phyloP scores from a whole-genome alignment of 1,284 basidiomycete species.

The Phellopilus nigrolimitatus region DNA sequence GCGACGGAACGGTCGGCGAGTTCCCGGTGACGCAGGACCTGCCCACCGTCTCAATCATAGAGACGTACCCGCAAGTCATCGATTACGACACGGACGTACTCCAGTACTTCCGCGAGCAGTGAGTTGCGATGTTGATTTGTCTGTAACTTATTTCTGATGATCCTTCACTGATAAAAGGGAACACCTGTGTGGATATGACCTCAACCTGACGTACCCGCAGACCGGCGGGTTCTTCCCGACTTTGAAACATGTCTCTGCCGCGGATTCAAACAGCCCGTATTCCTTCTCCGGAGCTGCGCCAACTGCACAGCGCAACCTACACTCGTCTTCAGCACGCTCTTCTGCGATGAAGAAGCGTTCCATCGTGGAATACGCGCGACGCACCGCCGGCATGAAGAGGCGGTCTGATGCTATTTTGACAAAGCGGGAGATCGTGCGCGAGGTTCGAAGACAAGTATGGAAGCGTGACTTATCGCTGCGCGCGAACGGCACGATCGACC shows the following conservation, averaged over 20 bases:
- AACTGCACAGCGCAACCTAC: neutral
- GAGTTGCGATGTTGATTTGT: neutral
- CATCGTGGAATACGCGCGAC: neutral
- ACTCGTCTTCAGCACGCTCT: neutral
- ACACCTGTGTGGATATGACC: slow-evolving; percentile 20
- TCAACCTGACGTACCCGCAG: slow-evolving; percentile 23
- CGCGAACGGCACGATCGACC: slow-evolving; percentile 30
- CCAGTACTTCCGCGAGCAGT: slow-evolving; percentile 23
- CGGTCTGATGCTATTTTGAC: neutral
- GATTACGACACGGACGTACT: slow-evolving; percentile 20
- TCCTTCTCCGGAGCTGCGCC: neutral
- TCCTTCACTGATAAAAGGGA: slow-evolving; percentile 10
- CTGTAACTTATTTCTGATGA: neutral
- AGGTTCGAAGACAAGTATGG: slow-evolving; percentile 6
- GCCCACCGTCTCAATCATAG: slow-evolving; percentile 11
- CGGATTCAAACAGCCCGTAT: slow-evolving; percentile 6
- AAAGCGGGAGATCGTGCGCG: slow-evolving; percentile 1
- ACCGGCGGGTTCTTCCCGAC: slow-evolving; percentile 12
- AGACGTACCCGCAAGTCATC: slow-evolving; percentile 21
- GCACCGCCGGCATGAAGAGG: slow-evolving; percentile 1
- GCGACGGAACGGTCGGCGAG: slow-evolving; percentile 19
- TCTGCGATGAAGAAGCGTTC: slow-evolving; percentile 2
- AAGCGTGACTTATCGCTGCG: slow-evolving; percentile 25
- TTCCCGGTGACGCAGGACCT: slow-evolving; percentile 8
- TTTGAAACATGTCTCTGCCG: neutral